Evolutionary conservation across 2,329 filamentous ascomycete species (phyloP), one percentile per base, ranked within the genome.

Genomic region (Colletotrichum coccodes): DNA sequence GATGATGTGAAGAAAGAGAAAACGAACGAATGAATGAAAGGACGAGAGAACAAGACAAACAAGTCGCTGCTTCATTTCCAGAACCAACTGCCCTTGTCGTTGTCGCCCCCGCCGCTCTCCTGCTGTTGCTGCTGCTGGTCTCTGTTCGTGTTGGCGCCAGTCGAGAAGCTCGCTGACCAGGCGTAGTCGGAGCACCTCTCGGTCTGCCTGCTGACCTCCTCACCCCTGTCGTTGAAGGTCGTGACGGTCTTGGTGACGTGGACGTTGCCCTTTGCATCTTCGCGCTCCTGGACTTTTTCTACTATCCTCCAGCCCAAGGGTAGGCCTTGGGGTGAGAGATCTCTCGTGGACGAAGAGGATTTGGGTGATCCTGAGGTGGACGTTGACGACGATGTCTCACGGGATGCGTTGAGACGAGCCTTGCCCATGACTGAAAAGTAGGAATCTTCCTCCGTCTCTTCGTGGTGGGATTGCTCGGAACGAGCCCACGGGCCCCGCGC

Each of bases 191-290:
- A 71, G n/a, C 61, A 60, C 23, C 56, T 69, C 49, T 67, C 66
- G 4, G 62, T 67, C 42, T 70, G 66, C 44, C 42, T 62, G 23
- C 70, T 58, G 14, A 71, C 70, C 67, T 71, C 70, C 50, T 64
- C 64, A 7, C 68, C 68, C 30, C 61, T 64, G 6, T 71, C 70
- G 46, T 72, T 64, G 36, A 59, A 72, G 2, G 68, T 71, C 34
- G 62, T 68, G 32, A 68, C 42, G 6, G 68, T 72, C 57, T 60
- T 69, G 38, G 65, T 69, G 42, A 69, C 47, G 23, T 52, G 54
- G 23, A 59, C 58, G 44, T 71, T 71, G 11, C 70, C 70, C 7
- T 71, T 71, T 23, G 23, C 68, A 32, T 72, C 68, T 26, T 69
- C 56, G 12, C 44, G 60, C 28, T 72, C 70, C 36, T 68, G 54